These are phyloP conservation scores for Westerdykella ornata DNA, from an alignment of 2,329 filamentous ascomycete species.

Conservation along the genomic window DNA sequence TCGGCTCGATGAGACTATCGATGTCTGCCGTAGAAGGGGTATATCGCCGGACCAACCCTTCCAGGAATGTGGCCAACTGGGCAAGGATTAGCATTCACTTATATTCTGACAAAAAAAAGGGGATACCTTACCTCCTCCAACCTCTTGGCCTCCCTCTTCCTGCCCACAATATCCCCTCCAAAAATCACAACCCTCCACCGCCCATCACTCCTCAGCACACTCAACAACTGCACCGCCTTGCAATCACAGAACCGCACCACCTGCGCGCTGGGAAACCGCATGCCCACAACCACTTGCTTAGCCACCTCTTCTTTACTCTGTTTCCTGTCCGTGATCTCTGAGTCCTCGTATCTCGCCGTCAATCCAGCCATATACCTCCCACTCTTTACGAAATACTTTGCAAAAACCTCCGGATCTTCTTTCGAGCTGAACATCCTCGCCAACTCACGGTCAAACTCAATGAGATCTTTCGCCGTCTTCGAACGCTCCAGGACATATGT, in stretches of 20 bases:
- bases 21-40: constrained; percentile 41
- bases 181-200: constrained; percentile 49
- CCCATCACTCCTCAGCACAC: constrained; percentile 47
- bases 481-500: constrained; percentile 58
- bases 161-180: constrained; percentile 37
- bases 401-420: constrained; percentile 46
- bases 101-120: background rate
- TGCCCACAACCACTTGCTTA: constrained; percentile 39
- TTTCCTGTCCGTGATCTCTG: constrained; percentile 39
- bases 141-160: background rate
- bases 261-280: constrained; percentile 49
- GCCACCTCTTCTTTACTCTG: constrained; percentile 34
- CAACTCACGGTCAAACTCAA: constrained; percentile 54
- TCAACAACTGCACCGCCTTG: constrained; percentile 48
- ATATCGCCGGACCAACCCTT: constrained; percentile 35
- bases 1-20: constrained; percentile 52
- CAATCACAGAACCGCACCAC: constrained; percentile 57
- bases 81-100: background rate
- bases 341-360: constrained; percentile 50
- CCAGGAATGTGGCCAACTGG: constrained; percentile 18
- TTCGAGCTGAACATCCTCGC: constrained; percentile 49
- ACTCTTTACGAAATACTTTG: constrained; percentile 52
- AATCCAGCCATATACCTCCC: constrained; percentile 56
- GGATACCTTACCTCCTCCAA: constrained; percentile 4
- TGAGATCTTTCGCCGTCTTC: constrained; percentile 45